phyloP scores from a whole-genome alignment of 2,329 filamentous ascomycete genomes.

The Fusarium bactridioides region DNA sequence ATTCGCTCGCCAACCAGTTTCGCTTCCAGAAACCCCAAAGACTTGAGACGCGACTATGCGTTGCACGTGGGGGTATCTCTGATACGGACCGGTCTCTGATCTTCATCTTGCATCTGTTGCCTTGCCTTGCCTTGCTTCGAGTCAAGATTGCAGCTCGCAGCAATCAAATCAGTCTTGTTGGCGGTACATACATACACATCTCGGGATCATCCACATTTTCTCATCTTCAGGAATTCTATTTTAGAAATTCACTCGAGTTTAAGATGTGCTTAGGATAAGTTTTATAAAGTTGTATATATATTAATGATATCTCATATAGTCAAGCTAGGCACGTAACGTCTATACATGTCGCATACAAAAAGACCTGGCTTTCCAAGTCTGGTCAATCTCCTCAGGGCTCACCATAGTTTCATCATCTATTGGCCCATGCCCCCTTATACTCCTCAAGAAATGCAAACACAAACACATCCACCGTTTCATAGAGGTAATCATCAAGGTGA shows the following conservation, averaged over 20 bases:
- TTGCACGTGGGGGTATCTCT: constrained; percentile 16
- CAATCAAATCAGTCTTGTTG: background rate
- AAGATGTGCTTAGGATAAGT: background rate
- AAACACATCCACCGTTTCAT: background rate
- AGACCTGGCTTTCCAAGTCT: background rate
- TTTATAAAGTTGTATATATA: background rate
- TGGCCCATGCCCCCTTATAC: background rate
- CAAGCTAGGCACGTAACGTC: background rate
- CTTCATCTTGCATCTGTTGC: background rate
- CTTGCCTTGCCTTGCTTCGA: background rate
- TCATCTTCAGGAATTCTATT: background rate
- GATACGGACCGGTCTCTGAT: constrained; percentile 12
- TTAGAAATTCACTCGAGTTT: background rate
- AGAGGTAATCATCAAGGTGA: background rate
- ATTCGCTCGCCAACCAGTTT: constrained; percentile 21
- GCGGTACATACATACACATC: no score
- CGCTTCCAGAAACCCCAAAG: background rate
- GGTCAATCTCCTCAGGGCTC: background rate
- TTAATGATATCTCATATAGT: background rate
- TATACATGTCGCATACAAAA: background rate
- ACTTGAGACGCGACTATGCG: background rate
- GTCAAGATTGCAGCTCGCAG: background rate
- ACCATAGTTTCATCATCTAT: background rate
- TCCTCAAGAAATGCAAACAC: background rate
- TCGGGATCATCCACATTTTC: background rate